phyloP scores from a whole-genome alignment of 805 yeast genomes.

The Candida sonorensis region DNA sequence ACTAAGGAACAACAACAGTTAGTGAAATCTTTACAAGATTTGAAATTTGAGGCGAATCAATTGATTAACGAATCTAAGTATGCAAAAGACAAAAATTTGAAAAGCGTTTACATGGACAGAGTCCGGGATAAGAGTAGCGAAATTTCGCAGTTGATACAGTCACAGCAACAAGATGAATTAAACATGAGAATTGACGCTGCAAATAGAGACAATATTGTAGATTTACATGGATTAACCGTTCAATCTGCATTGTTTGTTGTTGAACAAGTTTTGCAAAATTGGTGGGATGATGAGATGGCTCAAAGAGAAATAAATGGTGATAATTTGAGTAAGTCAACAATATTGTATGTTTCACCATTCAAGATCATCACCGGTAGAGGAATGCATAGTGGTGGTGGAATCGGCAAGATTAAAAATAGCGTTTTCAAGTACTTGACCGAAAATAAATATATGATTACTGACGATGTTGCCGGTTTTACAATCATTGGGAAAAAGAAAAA shows the following conservation, averaged over 20 bases:
- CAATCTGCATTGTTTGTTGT: slow-evolving; percentile 38
- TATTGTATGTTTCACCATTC: slow-evolving; percentile 36
- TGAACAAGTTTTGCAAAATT: slow-evolving; percentile 31
- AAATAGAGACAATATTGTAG: slow-evolving; percentile 28
- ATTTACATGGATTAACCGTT: slow-evolving; percentile 51
- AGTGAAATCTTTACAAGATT: slow-evolving; percentile 1
- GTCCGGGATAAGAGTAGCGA: slow-evolving; percentile 1
- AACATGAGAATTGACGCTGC: not conserved
- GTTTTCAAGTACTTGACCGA: slow-evolving; percentile 34
- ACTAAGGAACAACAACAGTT: slow-evolving; percentile 1
- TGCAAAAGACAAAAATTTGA: slow-evolving; percentile 4
- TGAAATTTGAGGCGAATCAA: slow-evolving; percentile 1
- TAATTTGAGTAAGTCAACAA: slow-evolving; percentile 27
- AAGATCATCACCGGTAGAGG: slow-evolving; percentile 64
- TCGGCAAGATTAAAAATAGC: slow-evolving; percentile 38
- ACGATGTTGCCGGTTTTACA: slow-evolving; percentile 35
- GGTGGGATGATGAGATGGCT: slow-evolving; percentile 59
- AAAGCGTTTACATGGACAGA: slow-evolving; percentile 5
- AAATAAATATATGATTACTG: slow-evolving; percentile 38
- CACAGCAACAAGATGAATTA: not conserved
- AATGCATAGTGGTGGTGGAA: slow-evolving; percentile 55
- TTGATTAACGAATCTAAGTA: slow-evolving; percentile 1
- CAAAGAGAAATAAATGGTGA: slow-evolving; percentile 37
- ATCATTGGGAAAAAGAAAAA: slow-evolving; percentile 34
- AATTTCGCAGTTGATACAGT: not conserved